A percentile compares a stretch with the other conserved stretches of the same genome.
phyloP scores from a whole-genome alignment of 495 filamentous ascomycete genomes.

The Neurospora sp. region DNA sequence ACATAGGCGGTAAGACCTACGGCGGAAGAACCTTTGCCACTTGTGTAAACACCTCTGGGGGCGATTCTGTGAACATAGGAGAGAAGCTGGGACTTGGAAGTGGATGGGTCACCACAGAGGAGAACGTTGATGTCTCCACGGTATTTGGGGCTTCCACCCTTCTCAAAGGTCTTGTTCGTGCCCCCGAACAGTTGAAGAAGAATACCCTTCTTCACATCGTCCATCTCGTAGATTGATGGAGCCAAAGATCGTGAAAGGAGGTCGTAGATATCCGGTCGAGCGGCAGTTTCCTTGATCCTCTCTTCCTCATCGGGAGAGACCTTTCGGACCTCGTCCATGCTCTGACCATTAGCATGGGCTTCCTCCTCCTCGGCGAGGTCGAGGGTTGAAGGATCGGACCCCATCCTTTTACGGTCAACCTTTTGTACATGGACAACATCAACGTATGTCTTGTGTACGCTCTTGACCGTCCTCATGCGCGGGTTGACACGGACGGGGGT shows the following conservation, averaged over 20 bases:
- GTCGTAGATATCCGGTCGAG: conserved; percentile 83
- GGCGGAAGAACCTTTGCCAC: conserved; percentile 92
- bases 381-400: conserved; percentile 80
- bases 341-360: conserved; percentile 66
- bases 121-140: conserved; percentile 96
- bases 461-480: conserved; percentile 82
- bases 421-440: conserved; percentile 95
- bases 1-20: conserved; percentile 98
- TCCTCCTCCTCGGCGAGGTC: conserved; percentile 53
- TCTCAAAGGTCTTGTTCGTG: conserved; percentile 97
- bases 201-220: conserved; percentile 98
- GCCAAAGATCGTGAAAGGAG: conserved; percentile 86
- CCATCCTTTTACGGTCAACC: conserved; percentile 86
- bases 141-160: conserved; percentile 90
- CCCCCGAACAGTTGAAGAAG: conserved; percentile 93
- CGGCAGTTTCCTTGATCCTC: conserved; percentile 75
- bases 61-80: conserved; percentile 96
- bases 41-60: conserved; percentile 93
- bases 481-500: conserved; percentile 94
- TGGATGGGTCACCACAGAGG: conserved; percentile 93
- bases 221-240: conserved; percentile 94
- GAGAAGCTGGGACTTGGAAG: conserved; percentile 88
- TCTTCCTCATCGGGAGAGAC: conserved; percentile 84
- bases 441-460: conserved; percentile 94
- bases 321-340: conserved; percentile 72